These are phyloP conservation scores for Arthrinium puccinioides DNA, from an alignment of 2,329 filamentous ascomycete species.

Conservation along the genomic window DNA sequence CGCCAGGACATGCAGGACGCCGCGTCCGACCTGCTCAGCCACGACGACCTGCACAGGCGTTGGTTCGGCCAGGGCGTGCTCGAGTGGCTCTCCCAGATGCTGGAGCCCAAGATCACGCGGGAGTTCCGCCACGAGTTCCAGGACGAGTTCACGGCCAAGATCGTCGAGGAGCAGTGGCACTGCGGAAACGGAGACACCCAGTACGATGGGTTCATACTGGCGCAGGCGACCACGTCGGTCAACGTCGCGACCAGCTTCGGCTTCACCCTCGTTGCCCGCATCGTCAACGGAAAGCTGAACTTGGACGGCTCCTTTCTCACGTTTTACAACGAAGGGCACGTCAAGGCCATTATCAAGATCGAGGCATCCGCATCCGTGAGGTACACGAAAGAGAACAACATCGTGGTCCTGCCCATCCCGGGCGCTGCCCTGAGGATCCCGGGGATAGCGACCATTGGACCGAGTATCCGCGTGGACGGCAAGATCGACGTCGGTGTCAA, in stretches of 20 bases:
- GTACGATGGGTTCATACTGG: slow-evolving; percentile 9
- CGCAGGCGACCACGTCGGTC: slow-evolving; percentile 11
- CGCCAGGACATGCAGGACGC: slow-evolving; percentile 24
- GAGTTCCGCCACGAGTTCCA: slow-evolving; percentile 15
- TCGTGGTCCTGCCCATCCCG: slow-evolving; percentile 16
- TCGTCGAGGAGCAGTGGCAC: slow-evolving; percentile 13
- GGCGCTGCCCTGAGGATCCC: slow-evolving; percentile 20
- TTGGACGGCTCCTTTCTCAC: slow-evolving; percentile 16
- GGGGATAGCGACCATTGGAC: slow-evolving; percentile 21
- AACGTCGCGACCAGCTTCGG: slow-evolving; percentile 15
- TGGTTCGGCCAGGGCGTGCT: slow-evolving; percentile 20
- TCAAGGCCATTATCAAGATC: slow-evolving; percentile 15
- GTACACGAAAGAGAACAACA: slow-evolving; percentile 11
- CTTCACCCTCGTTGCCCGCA: slow-evolving; percentile 5
- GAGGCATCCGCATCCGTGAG: slow-evolving; percentile 13
- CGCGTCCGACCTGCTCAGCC: slow-evolving; percentile 8
- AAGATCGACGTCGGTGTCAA: slow-evolving; percentile 9
- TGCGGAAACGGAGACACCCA: slow-evolving; percentile 5
- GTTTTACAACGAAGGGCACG: slow-evolving; percentile 16
- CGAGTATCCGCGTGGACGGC: slow-evolving; percentile 16
- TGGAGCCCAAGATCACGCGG: slow-evolving; percentile 16
- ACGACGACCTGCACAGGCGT: slow-evolving; percentile 24
- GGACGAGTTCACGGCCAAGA: slow-evolving; percentile 13
- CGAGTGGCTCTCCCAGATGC: slow-evolving; percentile 18
- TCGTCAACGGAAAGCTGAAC: slow-evolving; percentile 5